Evolutionary conservation across 495 filamentous ascomycete species (phyloP).

Genomic region (Aspergillus saccharolyticus): DNA sequence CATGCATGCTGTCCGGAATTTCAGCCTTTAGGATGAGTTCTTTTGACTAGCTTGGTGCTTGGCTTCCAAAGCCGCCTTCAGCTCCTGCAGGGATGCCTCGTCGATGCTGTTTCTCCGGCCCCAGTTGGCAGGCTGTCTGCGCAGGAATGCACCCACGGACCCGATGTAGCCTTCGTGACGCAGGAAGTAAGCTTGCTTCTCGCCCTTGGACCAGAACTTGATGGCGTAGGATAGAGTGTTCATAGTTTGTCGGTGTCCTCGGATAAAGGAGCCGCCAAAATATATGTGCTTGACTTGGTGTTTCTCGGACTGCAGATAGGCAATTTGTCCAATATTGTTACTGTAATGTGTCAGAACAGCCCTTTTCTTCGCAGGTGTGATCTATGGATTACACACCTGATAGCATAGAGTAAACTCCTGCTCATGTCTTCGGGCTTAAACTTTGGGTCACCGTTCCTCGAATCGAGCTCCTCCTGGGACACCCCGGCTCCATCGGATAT

Average conservation of each 20-base stretch:
- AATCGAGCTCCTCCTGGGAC: slow-evolving; percentile 46
- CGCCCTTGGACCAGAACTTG: slow-evolving; percentile 91
- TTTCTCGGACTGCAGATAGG: slow-evolving; percentile 90
- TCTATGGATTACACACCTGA: slow-evolving; percentile 45
- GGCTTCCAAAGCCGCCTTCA: background rate
- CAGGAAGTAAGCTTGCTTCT: slow-evolving; percentile 92
- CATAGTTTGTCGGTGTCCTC: slow-evolving; percentile 95
- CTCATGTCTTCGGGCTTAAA: slow-evolving; percentile 65
- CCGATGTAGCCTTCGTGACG: slow-evolving; percentile 95
- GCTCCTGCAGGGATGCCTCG: slow-evolving; percentile 32
- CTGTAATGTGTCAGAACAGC: slow-evolving; percentile 36
- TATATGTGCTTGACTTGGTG: slow-evolving; percentile 89
- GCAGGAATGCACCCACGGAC: slow-evolving; percentile 92
- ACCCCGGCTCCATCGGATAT: slow-evolving; percentile 29
- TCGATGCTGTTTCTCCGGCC: slow-evolving; percentile 74
- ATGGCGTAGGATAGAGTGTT: slow-evolving; percentile 94
- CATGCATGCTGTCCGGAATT: slow-evolving; percentile 3
- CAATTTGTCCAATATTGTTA: slow-evolving; percentile 98
- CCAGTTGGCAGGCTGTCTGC: slow-evolving; percentile 87
- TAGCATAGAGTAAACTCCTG: slow-evolving; percentile 73
- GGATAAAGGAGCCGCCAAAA: slow-evolving; percentile 95
- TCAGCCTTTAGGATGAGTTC: background rate
- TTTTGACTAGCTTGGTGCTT: background rate
- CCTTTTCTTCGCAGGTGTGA: background rate
- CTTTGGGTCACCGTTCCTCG: slow-evolving; percentile 26